Conservation (phyloP, 768 basidiomycete species). For the Mycena chlorophos region DNA sequence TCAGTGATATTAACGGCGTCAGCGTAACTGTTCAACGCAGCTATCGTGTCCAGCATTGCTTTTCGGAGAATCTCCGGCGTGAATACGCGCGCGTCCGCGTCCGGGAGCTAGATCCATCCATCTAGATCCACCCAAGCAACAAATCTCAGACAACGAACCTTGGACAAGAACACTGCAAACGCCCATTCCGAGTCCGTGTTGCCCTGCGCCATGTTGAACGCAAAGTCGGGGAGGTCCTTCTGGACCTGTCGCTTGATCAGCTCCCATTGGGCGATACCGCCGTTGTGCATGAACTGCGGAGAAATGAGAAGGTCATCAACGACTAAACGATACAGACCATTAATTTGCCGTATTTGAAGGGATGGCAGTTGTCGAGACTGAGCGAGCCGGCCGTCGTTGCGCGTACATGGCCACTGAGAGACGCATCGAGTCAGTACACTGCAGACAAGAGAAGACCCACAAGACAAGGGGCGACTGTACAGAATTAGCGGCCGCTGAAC, state of each 20-base stretch:
- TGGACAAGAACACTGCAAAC: slow-evolving; percentile 88
- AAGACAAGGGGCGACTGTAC: slow-evolving; percentile 81
- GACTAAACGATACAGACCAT: slow-evolving; percentile 59
- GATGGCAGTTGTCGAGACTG: slow-evolving; percentile 94
- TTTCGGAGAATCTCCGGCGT: slow-evolving; percentile 67
- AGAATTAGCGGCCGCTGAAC: neutral
- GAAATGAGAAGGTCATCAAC: slow-evolving; percentile 2
- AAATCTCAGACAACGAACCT: slow-evolving; percentile 41
- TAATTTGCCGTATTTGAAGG: slow-evolving; percentile 86
- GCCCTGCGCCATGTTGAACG: slow-evolving; percentile 86
- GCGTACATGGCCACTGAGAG: slow-evolving; percentile 78
- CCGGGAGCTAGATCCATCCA: slow-evolving; percentile 57
- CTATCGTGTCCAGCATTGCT: slow-evolving; percentile 89
- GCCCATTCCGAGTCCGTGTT: slow-evolving; percentile 99
- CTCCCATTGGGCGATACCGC: slow-evolving; percentile 83
- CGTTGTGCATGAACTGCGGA: slow-evolving; percentile 93
- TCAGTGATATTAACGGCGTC: slow-evolving; percentile 74
- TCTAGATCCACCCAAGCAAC: slow-evolving; percentile 8
- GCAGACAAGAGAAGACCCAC: slow-evolving; percentile 42
- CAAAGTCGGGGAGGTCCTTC: slow-evolving; percentile 70
- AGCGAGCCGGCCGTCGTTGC: slow-evolving; percentile 91
- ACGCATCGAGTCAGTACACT: slow-evolving; percentile 4
- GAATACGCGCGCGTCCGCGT: slow-evolving; percentile 76
- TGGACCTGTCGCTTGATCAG: slow-evolving; percentile 83
- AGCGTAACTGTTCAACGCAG: slow-evolving; percentile 71